Base-by-base conservation (phyloP, 768 basidiomycete genomes). In the Boletus reticulatus region DNA sequence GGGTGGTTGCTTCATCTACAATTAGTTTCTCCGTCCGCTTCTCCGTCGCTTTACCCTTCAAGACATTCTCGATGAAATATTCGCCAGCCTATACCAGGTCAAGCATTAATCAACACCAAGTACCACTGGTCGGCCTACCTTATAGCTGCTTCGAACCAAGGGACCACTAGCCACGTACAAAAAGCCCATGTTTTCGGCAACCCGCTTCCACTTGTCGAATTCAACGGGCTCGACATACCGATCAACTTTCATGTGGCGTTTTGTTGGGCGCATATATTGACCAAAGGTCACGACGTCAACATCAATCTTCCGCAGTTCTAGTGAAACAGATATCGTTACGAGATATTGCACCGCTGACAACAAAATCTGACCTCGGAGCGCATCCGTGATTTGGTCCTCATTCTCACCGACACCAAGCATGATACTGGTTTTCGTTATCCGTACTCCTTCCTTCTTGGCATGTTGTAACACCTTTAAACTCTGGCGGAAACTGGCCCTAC, bases 201-300 rank as follows among this genome's bases (percentile, higher is more conserved):
- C 78, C 63, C 83, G 76, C 68, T 89, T 94, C 96, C 96, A 99
- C 53, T 80, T 76, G 58, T 91, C 89, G 63, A 98, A 99, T 69
- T 98, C 95, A 5, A 84, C 82, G 1, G 97, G 97, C 57, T 92
- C 85, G 22, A 98, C 94, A 64, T 99, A 99, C 31, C 93, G 89
- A 62, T 93, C 89, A 11, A 99, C 97, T 73, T 98, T 99, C 97
- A 99, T 98, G 73, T 99, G 97, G 29, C 87, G 83, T 73, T 98
- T 98, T 10, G 97, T 98, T 8, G 97, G 97, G 47, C 97, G 89
- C 97, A 99, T 98, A 73, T 99, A 99, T 75, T 99, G 97, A 3
- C 97, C 97, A 69, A 99, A 98, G 2, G 97, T 99, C 29, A 99
- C 94, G 7, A 99, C 96, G 66, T 98, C 96, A 43, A 98, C 95